Base-by-base conservation (phyloP, 371 early-diverging fungal genomes). In the Mortierella sp. region DNA sequence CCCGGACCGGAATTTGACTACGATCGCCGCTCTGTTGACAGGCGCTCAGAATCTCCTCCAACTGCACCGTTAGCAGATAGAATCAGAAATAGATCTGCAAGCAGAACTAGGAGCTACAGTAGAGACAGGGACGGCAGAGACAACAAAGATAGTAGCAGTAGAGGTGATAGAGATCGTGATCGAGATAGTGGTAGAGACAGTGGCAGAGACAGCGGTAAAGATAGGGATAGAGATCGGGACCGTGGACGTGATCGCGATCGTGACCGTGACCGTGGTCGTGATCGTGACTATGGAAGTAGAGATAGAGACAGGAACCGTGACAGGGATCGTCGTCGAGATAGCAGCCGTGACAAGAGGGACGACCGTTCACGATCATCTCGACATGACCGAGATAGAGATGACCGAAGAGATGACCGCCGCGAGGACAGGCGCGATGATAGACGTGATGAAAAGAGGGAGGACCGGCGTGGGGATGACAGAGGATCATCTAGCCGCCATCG, bases 41-140 rank as follows among this genome's bases (percentile, higher is more conserved):
- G 48, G 32, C 58, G 74, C 2, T 79, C 79, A 40, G 67, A 67
- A 11, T 79, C 79, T 0, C 79, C 79, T 4, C 78, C 78, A 16
- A 72, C 52, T 28, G 78, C 78, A 5, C 78, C 78, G 1, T 33
- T 72, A 57, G 78, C 78, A n/a, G 78, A 77, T 41, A 72, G 78
- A 45, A 33, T 77, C 24, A 62, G 71, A 24, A 58, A 74, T 43
- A 62, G 79, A 67, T 79, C 79, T n/a, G 57, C 28, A 0, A 79
- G 79, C n/a, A 63, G 70, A 21, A 15, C 74, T 28, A 63, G 79
- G 40, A 70, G 74, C 19, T 62, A 24, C 24, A 70, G 70, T n/a
- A 22, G 64, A 45, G 60, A 55, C 19, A 58, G 61, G 52, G 55
- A 58, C 15, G 41, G 52, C 16, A 19, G 19, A n/a, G n/a, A 8